phyloP scores from a whole-genome alignment of 2,329 filamentous ascomycete species.

The Ambrosiella xylebori region DNA sequence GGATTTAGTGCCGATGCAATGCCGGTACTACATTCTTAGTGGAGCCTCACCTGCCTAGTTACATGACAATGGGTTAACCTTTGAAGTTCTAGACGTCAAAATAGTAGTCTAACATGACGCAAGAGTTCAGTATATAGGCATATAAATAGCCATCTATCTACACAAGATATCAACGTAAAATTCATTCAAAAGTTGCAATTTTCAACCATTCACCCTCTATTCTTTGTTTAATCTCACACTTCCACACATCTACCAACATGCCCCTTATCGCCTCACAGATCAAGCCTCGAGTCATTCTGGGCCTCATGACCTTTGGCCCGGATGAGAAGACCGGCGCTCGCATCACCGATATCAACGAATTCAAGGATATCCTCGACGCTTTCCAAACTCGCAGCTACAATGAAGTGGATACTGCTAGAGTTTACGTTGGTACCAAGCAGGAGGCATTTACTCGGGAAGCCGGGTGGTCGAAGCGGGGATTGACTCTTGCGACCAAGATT shows the following conservation, averaged over 20 bases:
- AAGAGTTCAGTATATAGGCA: no score
- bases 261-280: constrained; percentile 26
- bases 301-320: constrained; percentile 72
- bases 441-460: constrained; percentile 63
- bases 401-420: constrained; percentile 68
- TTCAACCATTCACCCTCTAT: no score
- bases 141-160: no score
- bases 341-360: constrained; percentile 49
- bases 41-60: no score
- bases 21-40: no score
- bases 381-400: constrained; percentile 67
- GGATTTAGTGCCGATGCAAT: no score
- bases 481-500: constrained; percentile 64
- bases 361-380: constrained; percentile 54
- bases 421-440: constrained; percentile 55
- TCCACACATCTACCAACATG: constrained; percentile 21
- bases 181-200: no score
- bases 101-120: no score
- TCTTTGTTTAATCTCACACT: no score
- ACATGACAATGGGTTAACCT: no score
- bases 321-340: constrained; percentile 45
- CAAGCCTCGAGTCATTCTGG: constrained; percentile 59
- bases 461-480: constrained; percentile 60
- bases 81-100: no score
- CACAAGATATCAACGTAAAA: no score